phyloP scores from a whole-genome alignment of 2,329 filamentous ascomycete species.

The Cercospora zeina region DNA sequence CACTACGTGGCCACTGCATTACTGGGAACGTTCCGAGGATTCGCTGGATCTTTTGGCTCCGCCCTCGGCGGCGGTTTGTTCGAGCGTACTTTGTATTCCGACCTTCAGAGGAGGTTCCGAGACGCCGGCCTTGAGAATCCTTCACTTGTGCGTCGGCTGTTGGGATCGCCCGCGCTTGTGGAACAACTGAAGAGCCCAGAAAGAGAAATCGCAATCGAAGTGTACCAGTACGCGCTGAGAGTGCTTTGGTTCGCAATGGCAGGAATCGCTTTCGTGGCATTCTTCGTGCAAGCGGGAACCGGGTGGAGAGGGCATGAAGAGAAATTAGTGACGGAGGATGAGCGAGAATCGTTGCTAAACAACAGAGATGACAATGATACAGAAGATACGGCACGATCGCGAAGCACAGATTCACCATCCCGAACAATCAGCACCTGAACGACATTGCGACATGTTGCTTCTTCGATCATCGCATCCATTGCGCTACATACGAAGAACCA shows the following conservation, averaged over 20 bases:
- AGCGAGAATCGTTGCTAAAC: not conserved
- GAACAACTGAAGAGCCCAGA: constrained; percentile 52
- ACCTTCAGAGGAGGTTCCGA: constrained; percentile 60
- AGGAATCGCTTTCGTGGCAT: constrained; percentile 51
- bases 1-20: constrained; percentile 77
- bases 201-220: constrained; percentile 52
- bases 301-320: constrained; percentile 49
- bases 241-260: constrained; percentile 56
- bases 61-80: constrained; percentile 78
- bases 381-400: not conserved
- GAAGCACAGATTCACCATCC: not conserved
- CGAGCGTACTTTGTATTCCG: constrained; percentile 58
- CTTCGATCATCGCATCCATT: not conserved
- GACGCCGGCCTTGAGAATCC: constrained; percentile 45
- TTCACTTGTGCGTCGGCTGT: constrained; percentile 55
- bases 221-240: constrained; percentile 57
- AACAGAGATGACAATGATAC: not conserved
- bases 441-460: not conserved
- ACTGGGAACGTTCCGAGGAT: constrained; percentile 76
- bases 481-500: not conserved
- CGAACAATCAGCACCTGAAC: not conserved
- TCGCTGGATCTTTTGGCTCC: constrained; percentile 77
- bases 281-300: constrained; percentile 58
- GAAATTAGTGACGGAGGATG: not conserved
- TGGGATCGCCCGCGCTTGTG: constrained; percentile 62